Base-by-base conservation (phyloP, 345 rosid genomes). In the Rhodamnia argentea region DNA sequence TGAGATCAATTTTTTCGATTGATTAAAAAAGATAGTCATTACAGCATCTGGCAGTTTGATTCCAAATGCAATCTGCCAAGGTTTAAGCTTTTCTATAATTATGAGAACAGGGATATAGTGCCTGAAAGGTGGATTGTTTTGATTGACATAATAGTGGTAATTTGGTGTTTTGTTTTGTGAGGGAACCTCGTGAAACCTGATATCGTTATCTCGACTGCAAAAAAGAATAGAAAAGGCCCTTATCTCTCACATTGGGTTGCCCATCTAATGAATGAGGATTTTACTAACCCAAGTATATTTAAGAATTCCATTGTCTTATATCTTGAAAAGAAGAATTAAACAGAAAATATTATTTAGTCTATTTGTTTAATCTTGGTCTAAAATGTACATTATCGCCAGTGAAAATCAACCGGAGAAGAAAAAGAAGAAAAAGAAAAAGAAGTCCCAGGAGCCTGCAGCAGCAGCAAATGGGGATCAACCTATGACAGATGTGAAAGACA, bases 381-480 rank as follows among this genome's bases (percentile, higher is more conserved):
- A 87, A 70, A 50, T 84, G 60, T 62, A 20, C 83, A 82, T 81
- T 86, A 70, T 89, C 76, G 89, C 88, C 70, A 87, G 88, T 75
- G 92, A 88, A 84, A 91, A 76, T 37, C 82, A 89, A 32, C 84
- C 92, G 51, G 94, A 92, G 89, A 94, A 92, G 89, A 94, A 92
- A 85, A 96, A 94, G 85, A 96, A 95, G 57, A 93, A 93, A 86
- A 96, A 90, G 86, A 94, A 92, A 90, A 90, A 90, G 93, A 88
- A 85, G 58, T 32, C 85, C 52, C 88, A 88, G 89, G 96, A 90
- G 89, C 92, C 92, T 82, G 86, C 87, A 83, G 93, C 84, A 56
- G 87, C 74, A n/a, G 86, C 53, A 32, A 87, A 83, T 42, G 64
- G 82, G 86, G 83, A 85, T 87, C 87, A 86, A 84, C 64, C 90